Percentiles rank a stretch among this genome's conserved stretches.
phyloP scores from a whole-genome alignment of 1,284 basidiomycete species.

The Ceratobasidium sp. region DNA sequence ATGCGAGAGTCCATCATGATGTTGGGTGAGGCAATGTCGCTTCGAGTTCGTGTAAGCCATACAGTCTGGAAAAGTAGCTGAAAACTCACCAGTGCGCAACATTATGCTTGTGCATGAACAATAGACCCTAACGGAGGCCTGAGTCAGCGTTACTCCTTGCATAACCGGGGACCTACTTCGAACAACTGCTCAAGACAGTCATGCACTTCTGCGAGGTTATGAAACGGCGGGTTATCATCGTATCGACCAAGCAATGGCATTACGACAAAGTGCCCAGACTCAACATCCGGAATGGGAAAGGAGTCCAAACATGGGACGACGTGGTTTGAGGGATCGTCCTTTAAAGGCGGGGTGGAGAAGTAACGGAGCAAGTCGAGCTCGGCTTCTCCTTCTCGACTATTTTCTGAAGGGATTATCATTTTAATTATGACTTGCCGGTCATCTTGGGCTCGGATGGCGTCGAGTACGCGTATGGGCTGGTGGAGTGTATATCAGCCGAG shows the following conservation, averaged over 20 bases:
- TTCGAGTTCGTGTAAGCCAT: background rate
- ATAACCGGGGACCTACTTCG: background rate
- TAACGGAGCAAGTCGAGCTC: too few relatives aligned
- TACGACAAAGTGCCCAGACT: background rate
- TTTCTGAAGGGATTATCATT: too few relatives aligned
- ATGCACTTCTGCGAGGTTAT: background rate
- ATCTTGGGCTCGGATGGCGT: too few relatives aligned
- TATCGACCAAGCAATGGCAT: conserved; percentile 11
- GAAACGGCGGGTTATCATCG: conserved; percentile 4
- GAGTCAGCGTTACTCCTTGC: background rate
- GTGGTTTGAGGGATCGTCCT: too few relatives aligned
- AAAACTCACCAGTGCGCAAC: conserved; percentile 9
- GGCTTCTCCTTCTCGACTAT: too few relatives aligned
- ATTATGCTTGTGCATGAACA: conserved; percentile 7
- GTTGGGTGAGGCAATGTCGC: conserved; percentile 10
- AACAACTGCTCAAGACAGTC: background rate
- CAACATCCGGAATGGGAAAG: conserved; percentile 12
- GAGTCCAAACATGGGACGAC: too few relatives aligned
- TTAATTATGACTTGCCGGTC: too few relatives aligned
- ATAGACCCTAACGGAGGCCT: background rate
- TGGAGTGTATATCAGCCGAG: too few relatives aligned
- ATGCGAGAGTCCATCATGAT: conserved; percentile 17
- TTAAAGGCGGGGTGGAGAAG: too few relatives aligned
- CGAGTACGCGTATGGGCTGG: too few relatives aligned
- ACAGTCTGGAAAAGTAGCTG: background rate